Conservation (phyloP, 1,139 yeast species). For the Nakaseomyces delphensis region DNA sequence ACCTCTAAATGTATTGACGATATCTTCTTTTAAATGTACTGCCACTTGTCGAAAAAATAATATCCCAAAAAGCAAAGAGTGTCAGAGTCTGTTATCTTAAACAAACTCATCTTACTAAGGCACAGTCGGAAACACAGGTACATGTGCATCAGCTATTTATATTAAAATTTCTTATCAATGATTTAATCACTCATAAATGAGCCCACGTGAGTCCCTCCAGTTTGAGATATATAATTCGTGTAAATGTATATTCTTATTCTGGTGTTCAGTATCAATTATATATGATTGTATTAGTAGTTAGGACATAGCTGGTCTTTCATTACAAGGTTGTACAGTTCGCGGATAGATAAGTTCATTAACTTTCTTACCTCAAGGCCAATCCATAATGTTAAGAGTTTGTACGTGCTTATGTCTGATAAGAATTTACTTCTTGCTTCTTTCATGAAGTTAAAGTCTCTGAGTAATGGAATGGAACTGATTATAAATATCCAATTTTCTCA, state of each 20-base stretch:
- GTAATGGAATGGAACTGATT: slow-evolving; percentile 3
- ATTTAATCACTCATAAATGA: too few relatives aligned
- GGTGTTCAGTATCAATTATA: too few relatives aligned
- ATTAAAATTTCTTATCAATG: too few relatives aligned
- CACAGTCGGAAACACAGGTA: too few relatives aligned
- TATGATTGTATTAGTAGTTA: slow-evolving; percentile 43
- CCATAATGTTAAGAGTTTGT: slow-evolving; percentile 49
- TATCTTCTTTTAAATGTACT: too few relatives aligned
- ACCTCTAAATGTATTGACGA: background rate
- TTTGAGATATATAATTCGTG: background rate
- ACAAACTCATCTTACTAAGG: too few relatives aligned
- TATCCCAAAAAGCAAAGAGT: too few relatives aligned
- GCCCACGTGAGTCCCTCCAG: too few relatives aligned
- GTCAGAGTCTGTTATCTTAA: too few relatives aligned
- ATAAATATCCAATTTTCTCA: background rate
- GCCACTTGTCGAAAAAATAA: too few relatives aligned
- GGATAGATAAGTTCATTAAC: slow-evolving; percentile 71
- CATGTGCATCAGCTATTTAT: too few relatives aligned
- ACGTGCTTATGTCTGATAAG: slow-evolving; percentile 7
- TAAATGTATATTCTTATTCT: too few relatives aligned
- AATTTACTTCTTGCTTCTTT: background rate
- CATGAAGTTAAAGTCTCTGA: slow-evolving; percentile 5
- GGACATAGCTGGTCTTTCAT: slow-evolving; percentile 56
- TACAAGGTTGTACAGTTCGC: slow-evolving; percentile 42
- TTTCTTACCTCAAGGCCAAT: slow-evolving; percentile 81